Conservation (phyloP, 352 stramenopile genomes). For the Globisporangium cederbergense region DNA sequence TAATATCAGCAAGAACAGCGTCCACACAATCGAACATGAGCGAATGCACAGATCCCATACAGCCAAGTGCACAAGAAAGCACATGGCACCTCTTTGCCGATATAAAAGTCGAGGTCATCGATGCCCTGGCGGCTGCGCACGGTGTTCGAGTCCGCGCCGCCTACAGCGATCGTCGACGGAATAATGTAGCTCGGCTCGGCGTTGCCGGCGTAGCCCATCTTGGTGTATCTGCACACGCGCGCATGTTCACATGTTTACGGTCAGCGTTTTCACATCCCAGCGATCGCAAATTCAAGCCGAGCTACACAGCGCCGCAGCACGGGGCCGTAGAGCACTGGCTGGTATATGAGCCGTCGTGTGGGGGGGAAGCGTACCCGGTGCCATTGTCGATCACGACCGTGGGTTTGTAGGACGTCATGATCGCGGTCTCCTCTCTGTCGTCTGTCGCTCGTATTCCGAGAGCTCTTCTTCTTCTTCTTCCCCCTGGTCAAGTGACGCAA, state of each 20-base stretch:
- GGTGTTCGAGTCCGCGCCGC: conserved; percentile 52
- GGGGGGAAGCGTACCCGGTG: conserved; percentile 77
- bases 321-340: background rate
- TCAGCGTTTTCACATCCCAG: background rate
- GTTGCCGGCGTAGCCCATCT: conserved; percentile 95
- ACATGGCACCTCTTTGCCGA: conserved; percentile 78
- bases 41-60: background rate
- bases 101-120: conserved; percentile 95
- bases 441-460: background rate
- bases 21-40: background rate
- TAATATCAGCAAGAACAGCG: background rate
- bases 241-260: conserved; percentile 3
- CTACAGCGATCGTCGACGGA: conserved; percentile 90
- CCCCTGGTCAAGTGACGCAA: conserved; percentile 7
- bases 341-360: background rate
- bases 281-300: conserved; percentile 1
- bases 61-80: no score
- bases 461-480: conserved; percentile 2
- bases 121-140: conserved; percentile 88
- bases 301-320: background rate
- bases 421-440: background rate
- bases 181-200: conserved; percentile 94
- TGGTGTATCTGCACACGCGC: conserved; percentile 88
- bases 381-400: conserved; percentile 96
- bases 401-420: conserved; percentile 83